Evolutionary conservation across 1,284 basidiomycete species (phyloP), one percentile per base, ranked within the genome.

Genomic region (Cerioporus squamosus): DNA sequence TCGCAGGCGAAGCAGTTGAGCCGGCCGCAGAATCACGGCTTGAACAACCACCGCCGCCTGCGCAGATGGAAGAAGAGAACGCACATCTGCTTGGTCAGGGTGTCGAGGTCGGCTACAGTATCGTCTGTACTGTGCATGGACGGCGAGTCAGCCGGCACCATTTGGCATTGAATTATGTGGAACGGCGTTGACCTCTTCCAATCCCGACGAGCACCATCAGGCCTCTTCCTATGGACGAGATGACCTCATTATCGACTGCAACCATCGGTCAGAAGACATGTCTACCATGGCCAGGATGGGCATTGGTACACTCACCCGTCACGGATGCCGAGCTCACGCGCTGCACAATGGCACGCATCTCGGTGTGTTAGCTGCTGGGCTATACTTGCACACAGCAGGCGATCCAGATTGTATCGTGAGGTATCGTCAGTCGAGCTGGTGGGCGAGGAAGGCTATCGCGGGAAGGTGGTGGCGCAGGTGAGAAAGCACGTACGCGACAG

Each of bases 151-250:
- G 63, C 53, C 54, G 42, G 42, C 48, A 60, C 38, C 43, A 58
- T 64, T 40, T 49, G 40, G 49, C 60, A 24, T 53, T 49, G 22
- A 57, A 64, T 57, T 20, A 47, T 53, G 39, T 39, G 18, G 12
- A 18, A 54, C 45, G 53, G 36, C 49, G 46, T 68, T 80, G 71
- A 93, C 93, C 91, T 74, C 79, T 79, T 47, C 90, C 91, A 63
- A 97, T 91, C 29, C 94, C 95, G 40, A 97, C 85, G 17, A 97
- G 84, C 29, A 95, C 89, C 84, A 96, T 89, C 18, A 97, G 77
- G 1, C 94, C 95, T 64, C 81, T 80, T 12, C 88, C 88, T 63
- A 96, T 96, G 31, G 84, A 82, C 7, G 93, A 93, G 60, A 97
- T 85, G 23, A 85, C 75, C 63, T 86, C 79, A 59, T 78, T 81